These are phyloP conservation scores for Mariannaea sp. DNA, from an alignment of 2,329 filamentous ascomycete species.

Conservation along the genomic window DNA sequence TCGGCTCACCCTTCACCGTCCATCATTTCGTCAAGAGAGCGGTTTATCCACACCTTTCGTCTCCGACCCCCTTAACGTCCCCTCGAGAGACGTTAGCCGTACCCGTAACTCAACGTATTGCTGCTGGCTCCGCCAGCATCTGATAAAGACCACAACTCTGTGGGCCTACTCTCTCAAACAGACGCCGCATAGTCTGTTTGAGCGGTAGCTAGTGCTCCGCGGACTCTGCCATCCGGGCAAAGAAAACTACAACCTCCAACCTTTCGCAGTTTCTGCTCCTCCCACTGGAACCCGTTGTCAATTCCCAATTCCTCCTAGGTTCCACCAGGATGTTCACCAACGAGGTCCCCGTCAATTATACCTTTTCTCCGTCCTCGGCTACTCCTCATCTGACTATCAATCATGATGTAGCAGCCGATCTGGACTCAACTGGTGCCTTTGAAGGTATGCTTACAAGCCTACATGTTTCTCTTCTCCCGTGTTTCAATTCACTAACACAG, in stretches of 20 bases:
- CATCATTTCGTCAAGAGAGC: conserved; percentile 88
- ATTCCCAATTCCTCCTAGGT: conserved; percentile 21
- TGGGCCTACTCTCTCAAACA: conserved; percentile 98
- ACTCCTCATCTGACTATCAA: conserved; percentile 96
- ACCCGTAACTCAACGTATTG: conserved; percentile 53
- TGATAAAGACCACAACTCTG: conserved; percentile 64
- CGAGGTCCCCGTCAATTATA: conserved; percentile 80
- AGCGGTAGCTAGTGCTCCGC: conserved; percentile 97
- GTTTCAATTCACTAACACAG: conserved; percentile 15
- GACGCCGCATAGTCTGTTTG: conserved; percentile 95
- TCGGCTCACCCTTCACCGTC: conserved; percentile 52
- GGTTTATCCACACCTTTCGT: conserved; percentile 80
- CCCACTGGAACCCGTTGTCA: conserved; percentile 18
- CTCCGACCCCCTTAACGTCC: conserved; percentile 91
- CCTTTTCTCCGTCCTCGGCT: conserved; percentile 79
- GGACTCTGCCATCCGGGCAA: conserved; percentile 56
- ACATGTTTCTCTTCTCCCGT: neutral
- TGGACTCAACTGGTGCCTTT: conserved; percentile 95
- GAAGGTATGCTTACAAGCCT: conserved; percentile 66
- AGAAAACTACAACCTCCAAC: conserved; percentile 24
- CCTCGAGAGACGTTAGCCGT: conserved; percentile 65
- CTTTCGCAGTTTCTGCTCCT: neutral
- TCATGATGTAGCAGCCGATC: conserved; percentile 87
- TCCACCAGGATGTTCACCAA: conserved; percentile 72
- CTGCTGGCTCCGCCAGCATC: conserved; percentile 90